Evolutionary conservation across 768 basidiomycete species (phyloP), one percentile per base, ranked within the genome.

Genomic region (Termitomyces titanicus): DNA sequence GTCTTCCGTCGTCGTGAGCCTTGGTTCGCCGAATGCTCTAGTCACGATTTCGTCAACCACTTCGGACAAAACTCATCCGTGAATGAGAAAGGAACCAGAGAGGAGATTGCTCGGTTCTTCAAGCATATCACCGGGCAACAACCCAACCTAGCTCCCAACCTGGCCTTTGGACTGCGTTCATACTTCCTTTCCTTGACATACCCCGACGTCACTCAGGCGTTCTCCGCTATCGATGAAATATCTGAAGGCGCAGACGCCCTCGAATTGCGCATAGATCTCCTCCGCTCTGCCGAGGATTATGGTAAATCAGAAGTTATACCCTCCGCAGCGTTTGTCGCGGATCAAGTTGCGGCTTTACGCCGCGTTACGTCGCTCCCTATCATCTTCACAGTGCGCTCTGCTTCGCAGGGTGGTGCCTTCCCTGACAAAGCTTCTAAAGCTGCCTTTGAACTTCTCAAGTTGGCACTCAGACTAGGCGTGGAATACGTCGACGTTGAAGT

Each of bases 401-500:
- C 82, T 13, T 81, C 87, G 0, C 95, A 99, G 68, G 97, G 96
- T 20, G 96, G 97, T 5, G 80, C 88, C 17, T 94, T 93, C 80
- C 94, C 95, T 0, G 88, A 96, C 68, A 75, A 78, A 34, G 85
- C 85, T 0, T 73, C 82, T 52, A 80, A 84, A 49, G 87, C 88
- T 56, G 88, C 86, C 10, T 81, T 88, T 51, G 82, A 85, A 34
- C 80, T 98, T 8, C 77, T 96, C 64, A 74, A 83, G 42, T 81
- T 95, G 51, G 95, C 86, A 3, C 68, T 96, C 31, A 85, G 88
- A 48, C 72, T 91, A 35, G 95, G 89, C 7, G 86, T 92, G 55
- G 97, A 98, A 70, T 99, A 94, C 68, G 70, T 98, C 60, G 97
- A 98, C 62, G 80, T 97, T 47, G 96, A 99, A 70, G 83, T 91